phyloP scores from a whole-genome alignment of 2,329 filamentous ascomycete genomes.

The Gaeumannomyces sp. region DNA sequence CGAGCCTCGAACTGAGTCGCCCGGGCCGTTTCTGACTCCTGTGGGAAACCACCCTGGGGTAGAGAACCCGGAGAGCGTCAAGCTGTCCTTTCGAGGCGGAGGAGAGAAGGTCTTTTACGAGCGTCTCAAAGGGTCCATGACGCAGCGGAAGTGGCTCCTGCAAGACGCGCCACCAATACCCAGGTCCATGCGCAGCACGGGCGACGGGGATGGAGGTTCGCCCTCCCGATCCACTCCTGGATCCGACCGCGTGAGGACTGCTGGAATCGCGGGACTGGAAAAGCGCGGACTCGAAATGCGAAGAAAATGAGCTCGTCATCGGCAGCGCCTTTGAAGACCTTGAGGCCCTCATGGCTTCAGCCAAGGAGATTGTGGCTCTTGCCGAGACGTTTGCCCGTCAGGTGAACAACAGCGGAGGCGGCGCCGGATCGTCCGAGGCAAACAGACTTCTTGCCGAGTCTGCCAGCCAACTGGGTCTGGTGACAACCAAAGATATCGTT shows the following conservation, averaged over 20 bases:
- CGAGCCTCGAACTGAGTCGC: conserved; percentile 61
- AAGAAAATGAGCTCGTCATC: conserved; percentile 88
- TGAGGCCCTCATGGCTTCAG: conserved; percentile 93
- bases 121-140: conserved; percentile 76
- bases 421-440: conserved; percentile 59
- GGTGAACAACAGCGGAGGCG: conserved; percentile 50
- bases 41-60: conserved; percentile 25
- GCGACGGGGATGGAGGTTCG: conserved; percentile 26
- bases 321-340: conserved; percentile 93
- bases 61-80: conserved; percentile 69
- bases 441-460: conserved; percentile 74
- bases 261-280: conserved; percentile 89
- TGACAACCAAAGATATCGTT: conserved; percentile 95
- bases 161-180: conserved; percentile 86
- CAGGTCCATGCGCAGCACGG: conserved; percentile 39
- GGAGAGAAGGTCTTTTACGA: conserved; percentile 90
- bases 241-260: conserved; percentile 48
- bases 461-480: conserved; percentile 73
- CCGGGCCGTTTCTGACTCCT: conserved; percentile 59
- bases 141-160: conserved; percentile 92
- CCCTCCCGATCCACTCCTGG: conserved; percentile 6
- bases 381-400: conserved; percentile 81
- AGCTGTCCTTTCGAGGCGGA: conserved; percentile 83
- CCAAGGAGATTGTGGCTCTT: conserved; percentile 90
- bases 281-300: conserved; percentile 76